A percentile compares a stretch with the other conserved stretches of the same genome.
These are phyloP conservation scores for Aspergillus nomiae DNA, from an alignment of 2,329 filamentous ascomycete genomes.

Conservation along the genomic window DNA sequence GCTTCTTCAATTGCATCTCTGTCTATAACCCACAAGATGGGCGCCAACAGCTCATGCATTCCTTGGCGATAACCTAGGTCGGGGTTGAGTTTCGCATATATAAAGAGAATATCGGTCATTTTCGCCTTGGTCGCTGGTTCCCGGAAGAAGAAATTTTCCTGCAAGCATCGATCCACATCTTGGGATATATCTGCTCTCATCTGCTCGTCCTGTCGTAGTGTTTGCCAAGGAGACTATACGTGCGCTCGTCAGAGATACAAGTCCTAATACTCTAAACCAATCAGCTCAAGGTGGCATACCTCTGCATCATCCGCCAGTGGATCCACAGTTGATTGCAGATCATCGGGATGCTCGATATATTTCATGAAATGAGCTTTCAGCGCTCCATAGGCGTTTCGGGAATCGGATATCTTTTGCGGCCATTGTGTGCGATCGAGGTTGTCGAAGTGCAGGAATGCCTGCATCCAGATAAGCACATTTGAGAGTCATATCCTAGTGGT, in stretches of 20 bases:
- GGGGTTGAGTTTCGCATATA: slow-evolving; percentile 91
- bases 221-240: slow-evolving; percentile 82
- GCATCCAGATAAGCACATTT: slow-evolving; percentile 22
- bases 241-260: slow-evolving; percentile 24
- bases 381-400: slow-evolving; percentile 72
- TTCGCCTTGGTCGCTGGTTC: slow-evolving; percentile 74
- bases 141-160: slow-evolving; percentile 88
- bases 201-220: slow-evolving; percentile 79
- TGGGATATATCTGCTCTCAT: slow-evolving; percentile 87
- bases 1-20: slow-evolving; percentile 71
- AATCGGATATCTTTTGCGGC: slow-evolving; percentile 66
- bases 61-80: slow-evolving; percentile 92
- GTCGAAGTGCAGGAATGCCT: slow-evolving; percentile 82
- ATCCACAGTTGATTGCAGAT: slow-evolving; percentile 73
- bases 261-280: slow-evolving; percentile 46
- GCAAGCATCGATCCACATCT: slow-evolving; percentile 87
- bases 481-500: neutral
- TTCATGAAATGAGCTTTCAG: slow-evolving; percentile 74
- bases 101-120: slow-evolving; percentile 85
- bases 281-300: slow-evolving; percentile 46
- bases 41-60: slow-evolving; percentile 95
- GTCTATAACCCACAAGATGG: slow-evolving; percentile 81
- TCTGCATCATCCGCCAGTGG: slow-evolving; percentile 81
- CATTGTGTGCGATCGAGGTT: slow-evolving; percentile 67
- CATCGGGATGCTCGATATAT: slow-evolving; percentile 81